Percentiles rank a stretch among this genome's conserved stretches.
Evolutionary conservation across 345 rosid species (phyloP).

Genomic region (Eucalyptus viminalis): DNA sequence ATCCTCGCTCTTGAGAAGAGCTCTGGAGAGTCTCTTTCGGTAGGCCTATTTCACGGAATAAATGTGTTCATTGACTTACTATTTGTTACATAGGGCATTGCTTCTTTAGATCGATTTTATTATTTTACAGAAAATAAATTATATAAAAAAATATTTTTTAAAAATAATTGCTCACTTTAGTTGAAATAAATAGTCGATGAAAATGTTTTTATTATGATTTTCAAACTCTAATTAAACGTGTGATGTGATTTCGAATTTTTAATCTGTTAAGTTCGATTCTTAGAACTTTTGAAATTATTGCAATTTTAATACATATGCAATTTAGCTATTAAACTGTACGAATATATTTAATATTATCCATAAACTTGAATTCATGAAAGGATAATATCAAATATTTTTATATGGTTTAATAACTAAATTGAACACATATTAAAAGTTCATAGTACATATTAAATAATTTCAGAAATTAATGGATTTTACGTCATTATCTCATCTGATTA

Average conservation of each 20-base stretch:
- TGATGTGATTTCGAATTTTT: no score
- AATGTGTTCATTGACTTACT: not conserved
- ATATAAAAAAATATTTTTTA: accelerated
- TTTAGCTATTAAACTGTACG: accelerated
- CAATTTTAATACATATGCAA: no score
- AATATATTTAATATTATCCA: no score
- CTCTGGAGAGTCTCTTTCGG: not conserved
- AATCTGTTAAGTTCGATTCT: no score
- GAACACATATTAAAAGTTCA: accelerated
- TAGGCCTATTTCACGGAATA: not conserved
- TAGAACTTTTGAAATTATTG: no score
- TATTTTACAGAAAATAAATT: no score
- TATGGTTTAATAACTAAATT: accelerated
- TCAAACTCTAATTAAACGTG: accelerated
- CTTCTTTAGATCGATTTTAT: not conserved
- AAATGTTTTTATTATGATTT: no score
- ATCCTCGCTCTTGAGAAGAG: not conserved
- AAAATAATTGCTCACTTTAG: not conserved
- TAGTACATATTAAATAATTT: accelerated
- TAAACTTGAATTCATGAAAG: no score
- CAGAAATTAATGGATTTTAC: accelerated
- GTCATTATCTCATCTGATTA: accelerated
- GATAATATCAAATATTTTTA: accelerated
- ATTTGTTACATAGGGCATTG: not conserved
- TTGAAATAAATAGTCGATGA: no score